Base-by-base conservation (phyloP, 495 filamentous ascomycete genomes). In the Staphylotrichum longicolle region DNA sequence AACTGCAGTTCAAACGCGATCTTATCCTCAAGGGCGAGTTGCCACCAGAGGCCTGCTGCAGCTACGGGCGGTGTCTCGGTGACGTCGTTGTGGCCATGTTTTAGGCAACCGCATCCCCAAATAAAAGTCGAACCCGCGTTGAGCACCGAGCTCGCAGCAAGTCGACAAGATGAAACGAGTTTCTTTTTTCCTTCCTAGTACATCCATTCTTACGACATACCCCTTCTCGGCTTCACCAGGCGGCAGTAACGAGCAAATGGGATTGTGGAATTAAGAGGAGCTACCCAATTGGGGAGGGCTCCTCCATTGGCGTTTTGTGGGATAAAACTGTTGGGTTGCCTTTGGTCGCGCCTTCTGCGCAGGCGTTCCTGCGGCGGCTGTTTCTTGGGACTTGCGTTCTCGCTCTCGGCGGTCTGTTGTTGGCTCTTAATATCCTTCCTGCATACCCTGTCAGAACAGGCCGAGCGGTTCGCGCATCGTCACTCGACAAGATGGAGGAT, bases 41-140 rank as follows among this genome's bases (percentile, higher is more conserved):
- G 42, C 69, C 74, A 8, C 75, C 77, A 37, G 76, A 78, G 35
- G 76, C 72, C 7, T 81, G 80, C 64, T 82, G 80, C 63, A 75
- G 71, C 54, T 82, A 82, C 56, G 79, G 80, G 10, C 63, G 73
- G 3, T 81, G 79, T 58, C 72, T 74, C 54, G 72, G 75, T 15
- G 74, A 78, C 48, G 78, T 82, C 20, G 78, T 81, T 27, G 61
- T 82, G 40, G 67, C 72, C 41, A 73, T 75, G 70, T 57, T 34
- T 11, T 74, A 53, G 69, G 39, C 6, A 9, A 10, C n/a, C 8
- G 20, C 20, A 27, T 27, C 20, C 20, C 20, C 20, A 1, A 27
- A 27, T 27, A 27, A 27, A 27, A 27, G 20, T 27, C 20, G 20
- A 27, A 27, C 20, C 20, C 20, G 20, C 20, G 20, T 27, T 27